Base-by-base conservation (phyloP, 805 yeast species). In the Saccharomycopsis schoenii region DNA sequence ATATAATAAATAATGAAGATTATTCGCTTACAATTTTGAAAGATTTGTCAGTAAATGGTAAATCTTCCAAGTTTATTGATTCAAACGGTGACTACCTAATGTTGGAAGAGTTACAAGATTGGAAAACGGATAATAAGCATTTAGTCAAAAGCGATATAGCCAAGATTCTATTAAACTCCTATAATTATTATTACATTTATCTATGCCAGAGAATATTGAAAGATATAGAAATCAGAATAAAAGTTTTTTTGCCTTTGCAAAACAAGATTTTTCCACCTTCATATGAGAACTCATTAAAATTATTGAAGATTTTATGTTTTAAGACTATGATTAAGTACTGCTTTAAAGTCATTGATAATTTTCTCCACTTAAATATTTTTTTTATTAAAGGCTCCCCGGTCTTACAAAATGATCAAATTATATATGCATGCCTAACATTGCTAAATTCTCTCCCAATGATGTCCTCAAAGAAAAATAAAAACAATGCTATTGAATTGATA, bases 351-450 rank as follows among this genome's bases (percentile, higher is more conserved):
- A 66, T 83, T 42, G 73, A 75, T 14, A 76, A 77, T 36, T 75
- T 82, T 60, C 66, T 81, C 15, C 68, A 74, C 29, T 67, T 81
- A 24, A 78, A 81, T 2, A 72, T 80, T 3, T 70, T 77, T 1
- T 67, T 80, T 34, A 77, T 83, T 1, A 78, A 78, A 65, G 85
- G 85, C 0, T 79, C 84, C 10, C 86, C 88, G 1, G 75, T 77
- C 1, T 76, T 78, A 57, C 76, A 82, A 2, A 69, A 81, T 58
- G 76, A 80, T 63, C 82, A 82, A 64, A 74, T 82, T 19, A 80
- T 82, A 6, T 83, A 81, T 67, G 78, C 84, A 0, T 80, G 84
- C 66, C 67, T 82, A 43, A 78, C 83, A 0, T 69, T 83, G 25
- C 79, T 81, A 66, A 83, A 81, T 56, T 77, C 73, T 62, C 68